These are phyloP conservation scores for Candida caryicola DNA, from an alignment of 805 yeast species.

Conservation along the genomic window DNA sequence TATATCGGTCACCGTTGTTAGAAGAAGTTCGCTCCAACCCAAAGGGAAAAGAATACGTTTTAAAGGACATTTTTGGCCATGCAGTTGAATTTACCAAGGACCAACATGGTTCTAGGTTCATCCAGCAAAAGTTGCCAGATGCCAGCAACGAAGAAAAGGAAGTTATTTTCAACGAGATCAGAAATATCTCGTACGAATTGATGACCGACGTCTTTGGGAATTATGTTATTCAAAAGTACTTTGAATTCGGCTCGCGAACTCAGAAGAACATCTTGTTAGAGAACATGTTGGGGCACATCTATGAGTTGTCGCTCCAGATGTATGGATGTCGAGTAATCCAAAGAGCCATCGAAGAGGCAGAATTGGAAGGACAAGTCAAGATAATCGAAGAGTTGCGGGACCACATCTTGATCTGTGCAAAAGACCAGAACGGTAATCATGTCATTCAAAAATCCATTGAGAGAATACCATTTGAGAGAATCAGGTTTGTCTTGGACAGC, in stretches of 20 bases:
- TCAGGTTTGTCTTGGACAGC: slow-evolving; percentile 71
- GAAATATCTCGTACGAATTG: slow-evolving; percentile 68
- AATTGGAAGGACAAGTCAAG: slow-evolving; percentile 58
- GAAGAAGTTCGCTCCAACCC: slow-evolving; percentile 78
- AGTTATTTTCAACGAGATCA: slow-evolving; percentile 77
- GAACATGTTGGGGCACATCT: slow-evolving; percentile 70
- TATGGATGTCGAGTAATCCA: slow-evolving; percentile 98
- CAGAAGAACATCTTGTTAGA: slow-evolving; percentile 70
- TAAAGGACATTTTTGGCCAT: slow-evolving; percentile 79
- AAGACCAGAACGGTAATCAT: slow-evolving; percentile 97
- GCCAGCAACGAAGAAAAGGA: slow-evolving; percentile 71
- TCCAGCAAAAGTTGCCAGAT: slow-evolving; percentile 77
- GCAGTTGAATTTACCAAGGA: slow-evolving; percentile 91
- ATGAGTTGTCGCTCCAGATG: slow-evolving; percentile 83
- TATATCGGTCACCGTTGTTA: slow-evolving; percentile 71
- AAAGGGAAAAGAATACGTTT: slow-evolving; percentile 54
- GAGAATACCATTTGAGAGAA: slow-evolving; percentile 65
- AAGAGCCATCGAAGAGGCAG: slow-evolving; percentile 77
- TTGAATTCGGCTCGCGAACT: slow-evolving; percentile 72
- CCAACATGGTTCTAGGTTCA: slow-evolving; percentile 96
- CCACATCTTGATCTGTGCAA: slow-evolving; percentile 57
- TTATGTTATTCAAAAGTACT: slow-evolving; percentile 91
- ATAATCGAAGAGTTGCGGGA: slow-evolving; percentile 70
- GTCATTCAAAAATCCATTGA: slow-evolving; percentile 95
- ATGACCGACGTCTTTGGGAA: slow-evolving; percentile 98